Evolutionary conservation across 208 protist species (phyloP).

Genomic region (Lotmaria passim): DNA sequence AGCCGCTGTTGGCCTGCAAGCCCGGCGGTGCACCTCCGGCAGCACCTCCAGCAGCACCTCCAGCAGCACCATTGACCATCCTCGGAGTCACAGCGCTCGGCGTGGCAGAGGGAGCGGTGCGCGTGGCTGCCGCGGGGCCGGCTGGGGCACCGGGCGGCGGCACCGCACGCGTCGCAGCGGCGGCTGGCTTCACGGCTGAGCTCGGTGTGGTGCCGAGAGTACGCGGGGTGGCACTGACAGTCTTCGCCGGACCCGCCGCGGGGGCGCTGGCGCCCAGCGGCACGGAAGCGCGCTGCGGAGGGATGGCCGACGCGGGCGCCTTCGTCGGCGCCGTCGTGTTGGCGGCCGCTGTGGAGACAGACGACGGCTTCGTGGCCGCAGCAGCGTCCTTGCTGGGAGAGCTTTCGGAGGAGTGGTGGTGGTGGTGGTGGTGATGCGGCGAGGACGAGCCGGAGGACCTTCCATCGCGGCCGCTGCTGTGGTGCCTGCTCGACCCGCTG

Average conservation of each 20-base stretch:
- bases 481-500: slow-evolving; percentile 7
- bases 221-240: background rate
- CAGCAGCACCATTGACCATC: background rate
- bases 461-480: slow-evolving; percentile 12
- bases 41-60: no score
- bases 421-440: slow-evolving; percentile 13
- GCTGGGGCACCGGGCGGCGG: background rate
- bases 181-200: background rate
- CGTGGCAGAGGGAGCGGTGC: background rate
- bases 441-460: slow-evolving; percentile 17
- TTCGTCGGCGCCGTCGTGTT: background rate
- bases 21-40: background rate
- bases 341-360: slow-evolving; percentile 3
- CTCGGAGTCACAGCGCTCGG: background rate
- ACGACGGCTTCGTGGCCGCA: background rate
- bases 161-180: background rate
- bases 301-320: background rate
- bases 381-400: slow-evolving; percentile 13
- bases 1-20: slow-evolving; percentile 29
- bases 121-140: background rate
- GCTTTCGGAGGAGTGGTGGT: slow-evolving; percentile 23
- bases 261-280: background rate
- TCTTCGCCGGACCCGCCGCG: slow-evolving; percentile 3
- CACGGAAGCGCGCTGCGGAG: background rate
- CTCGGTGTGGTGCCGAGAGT: background rate